Evolutionary conservation across 768 basidiomycete species (phyloP).

Genomic region (Calvatia gigantea): DNA sequence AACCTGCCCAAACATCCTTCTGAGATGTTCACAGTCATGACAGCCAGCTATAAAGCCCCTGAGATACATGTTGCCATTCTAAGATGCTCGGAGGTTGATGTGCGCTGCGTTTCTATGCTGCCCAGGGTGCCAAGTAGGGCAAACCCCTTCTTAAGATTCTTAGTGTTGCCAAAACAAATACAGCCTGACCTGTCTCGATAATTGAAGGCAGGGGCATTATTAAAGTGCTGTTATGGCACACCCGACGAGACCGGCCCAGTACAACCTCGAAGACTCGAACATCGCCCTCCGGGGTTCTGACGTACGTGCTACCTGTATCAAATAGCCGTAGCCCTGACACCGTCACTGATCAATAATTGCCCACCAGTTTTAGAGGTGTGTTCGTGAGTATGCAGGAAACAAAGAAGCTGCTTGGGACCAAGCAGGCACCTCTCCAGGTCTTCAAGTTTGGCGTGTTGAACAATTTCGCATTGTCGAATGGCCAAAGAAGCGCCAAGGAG

Average conservation of each 20-base stretch:
- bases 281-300: constrained; percentile 62
- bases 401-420: constrained; percentile 47
- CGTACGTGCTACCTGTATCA: constrained; percentile 30
- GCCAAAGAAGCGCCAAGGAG: constrained; percentile 47
- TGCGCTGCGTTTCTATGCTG: too few relatives aligned
- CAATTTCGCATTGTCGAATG: constrained; percentile 51
- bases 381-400: constrained; percentile 49
- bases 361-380: constrained; percentile 53
- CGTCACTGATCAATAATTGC: neutral
- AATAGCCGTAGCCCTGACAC: neutral
- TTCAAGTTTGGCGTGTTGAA: constrained; percentile 60
- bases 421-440: constrained; percentile 38
- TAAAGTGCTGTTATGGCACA: constrained; percentile 30
- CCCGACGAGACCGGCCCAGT: constrained; percentile 44
- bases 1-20: too few relatives aligned
- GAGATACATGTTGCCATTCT: too few relatives aligned
- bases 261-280: constrained; percentile 61
- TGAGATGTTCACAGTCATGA: too few relatives aligned
- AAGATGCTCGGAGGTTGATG: too few relatives aligned
- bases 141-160: too few relatives aligned
- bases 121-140: too few relatives aligned
- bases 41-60: too few relatives aligned
- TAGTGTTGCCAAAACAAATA: too few relatives aligned
- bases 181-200: too few relatives aligned
- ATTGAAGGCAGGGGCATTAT: too few relatives aligned